These are phyloP conservation scores for Cryoendolithus antarcticus DNA, from an alignment of 2,329 filamentous ascomycete species.

Conservation along the genomic window DNA sequence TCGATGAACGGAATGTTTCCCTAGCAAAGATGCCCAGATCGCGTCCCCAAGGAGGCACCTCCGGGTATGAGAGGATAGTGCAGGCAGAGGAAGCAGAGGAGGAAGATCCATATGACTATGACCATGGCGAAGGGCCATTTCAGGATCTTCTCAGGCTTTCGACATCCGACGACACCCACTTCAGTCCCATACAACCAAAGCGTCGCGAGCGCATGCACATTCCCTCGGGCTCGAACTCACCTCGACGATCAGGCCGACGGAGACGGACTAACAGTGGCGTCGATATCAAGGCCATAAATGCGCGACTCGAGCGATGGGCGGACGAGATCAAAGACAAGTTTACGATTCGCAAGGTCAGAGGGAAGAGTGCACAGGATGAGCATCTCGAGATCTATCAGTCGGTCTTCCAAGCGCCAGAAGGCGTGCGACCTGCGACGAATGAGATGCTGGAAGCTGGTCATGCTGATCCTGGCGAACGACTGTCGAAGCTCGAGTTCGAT, in stretches of 20 bases:
- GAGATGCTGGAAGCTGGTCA: conserved; percentile 53
- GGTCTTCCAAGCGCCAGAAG: conserved; percentile 87
- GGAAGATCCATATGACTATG: conserved; percentile 26
- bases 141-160: conserved; percentile 8
- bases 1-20: too few relatives aligned
- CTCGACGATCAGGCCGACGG: conserved; percentile 29
- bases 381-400: conserved; percentile 92
- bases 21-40: neutral
- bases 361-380: conserved; percentile 65
- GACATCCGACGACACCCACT: conserved; percentile 1
- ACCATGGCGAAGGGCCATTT: conserved; percentile 25
- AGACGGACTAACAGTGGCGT: conserved; percentile 73
- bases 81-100: conserved; percentile 40
- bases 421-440: conserved; percentile 65
- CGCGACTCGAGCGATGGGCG: conserved; percentile 86
- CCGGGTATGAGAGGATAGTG: conserved; percentile 40
- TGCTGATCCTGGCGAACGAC: conserved; percentile 39
- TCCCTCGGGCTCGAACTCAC: conserved; percentile 21
- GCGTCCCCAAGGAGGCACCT: conserved; percentile 21
- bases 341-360: conserved; percentile 69
- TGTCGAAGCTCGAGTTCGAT: conserved; percentile 75
- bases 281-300: conserved; percentile 97
- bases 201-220: conserved; percentile 33
- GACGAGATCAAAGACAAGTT: conserved; percentile 97
- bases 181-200: conserved; percentile 36